These are phyloP conservation scores for Magnaporthiopsis poae DNA, from an alignment of 2,329 filamentous ascomycete species.

Conservation along the genomic window DNA sequence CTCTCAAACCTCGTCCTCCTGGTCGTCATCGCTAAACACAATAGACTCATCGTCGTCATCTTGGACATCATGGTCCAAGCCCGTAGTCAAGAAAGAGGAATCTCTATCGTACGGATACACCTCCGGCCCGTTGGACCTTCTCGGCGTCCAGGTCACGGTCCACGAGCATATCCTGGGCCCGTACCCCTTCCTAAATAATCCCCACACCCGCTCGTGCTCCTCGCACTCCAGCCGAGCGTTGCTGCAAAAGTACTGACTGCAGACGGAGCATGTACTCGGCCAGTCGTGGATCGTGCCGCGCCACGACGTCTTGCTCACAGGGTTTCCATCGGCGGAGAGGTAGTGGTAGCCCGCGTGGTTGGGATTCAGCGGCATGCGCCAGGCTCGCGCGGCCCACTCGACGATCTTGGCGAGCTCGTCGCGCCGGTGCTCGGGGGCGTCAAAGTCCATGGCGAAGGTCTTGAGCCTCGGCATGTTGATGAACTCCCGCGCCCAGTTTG, in stretches of 20 bases:
- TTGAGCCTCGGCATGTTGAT: constrained; percentile 5
- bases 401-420: constrained; percentile 1
- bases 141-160: constrained; percentile 4
- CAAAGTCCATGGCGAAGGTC: constrained; percentile 8
- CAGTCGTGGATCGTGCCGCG: neutral
- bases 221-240: neutral
- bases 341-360: constrained; percentile 6
- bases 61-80: too few relatives aligned
- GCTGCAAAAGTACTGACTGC: neutral
- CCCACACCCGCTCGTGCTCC: neutral
- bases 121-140: neutral
- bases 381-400: neutral
- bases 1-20: too few relatives aligned
- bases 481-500: neutral
- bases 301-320: constrained; percentile 3
- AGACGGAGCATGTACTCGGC: neutral
- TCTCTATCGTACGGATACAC: neutral
- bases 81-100: too few relatives aligned
- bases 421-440: neutral
- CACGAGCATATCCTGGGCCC: constrained; percentile 3
- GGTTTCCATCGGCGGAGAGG: neutral
- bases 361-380: constrained; percentile 6
- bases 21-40: too few relatives aligned
- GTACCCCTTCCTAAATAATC: neutral
- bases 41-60: too few relatives aligned